phyloP scores from a whole-genome alignment of 2,329 filamentous ascomycete species.

The Exophiala calicioides region DNA sequence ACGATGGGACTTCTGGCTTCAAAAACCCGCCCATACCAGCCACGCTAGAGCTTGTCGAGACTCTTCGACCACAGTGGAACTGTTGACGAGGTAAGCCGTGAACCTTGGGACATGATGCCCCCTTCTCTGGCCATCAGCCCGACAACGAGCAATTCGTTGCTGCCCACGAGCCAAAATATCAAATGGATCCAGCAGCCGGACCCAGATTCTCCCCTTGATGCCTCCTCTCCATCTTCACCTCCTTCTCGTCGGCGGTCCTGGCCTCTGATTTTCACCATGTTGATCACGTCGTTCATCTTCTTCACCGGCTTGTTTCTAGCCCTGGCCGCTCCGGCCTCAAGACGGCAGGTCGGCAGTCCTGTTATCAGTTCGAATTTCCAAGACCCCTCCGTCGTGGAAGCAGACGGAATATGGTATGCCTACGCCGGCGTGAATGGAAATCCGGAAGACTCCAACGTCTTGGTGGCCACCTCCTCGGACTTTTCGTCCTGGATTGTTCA shows the following conservation, averaged over 20 bases:
- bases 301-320: constrained; percentile 13
- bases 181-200: constrained; percentile 14
- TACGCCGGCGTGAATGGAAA: constrained; percentile 46
- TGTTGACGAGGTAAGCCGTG: neutral
- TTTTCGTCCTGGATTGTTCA: constrained; percentile 52
- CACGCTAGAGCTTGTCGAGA: constrained; percentile 4
- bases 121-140: neutral
- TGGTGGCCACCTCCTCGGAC: constrained; percentile 53
- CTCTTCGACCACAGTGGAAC: neutral
- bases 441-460: constrained; percentile 50
- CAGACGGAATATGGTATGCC: constrained; percentile 54
- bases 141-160: constrained; percentile 10
- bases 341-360: constrained; percentile 24
- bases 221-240: too few species aligned
- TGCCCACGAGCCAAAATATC: constrained; percentile 11
- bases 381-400: constrained; percentile 55
- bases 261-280: constrained; percentile 13
- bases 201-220: constrained; percentile 7
- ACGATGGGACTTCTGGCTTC: neutral
- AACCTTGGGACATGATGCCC: too few species aligned
- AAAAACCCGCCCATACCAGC: constrained; percentile 8
- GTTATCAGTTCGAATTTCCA: constrained; percentile 50
- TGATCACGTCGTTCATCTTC: constrained; percentile 16
- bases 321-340: constrained; percentile 17
- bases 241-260: constrained; percentile 7